phyloP scores from a whole-genome alignment of 208 protist genomes.

The Vickermania ingenoplastis region DNA sequence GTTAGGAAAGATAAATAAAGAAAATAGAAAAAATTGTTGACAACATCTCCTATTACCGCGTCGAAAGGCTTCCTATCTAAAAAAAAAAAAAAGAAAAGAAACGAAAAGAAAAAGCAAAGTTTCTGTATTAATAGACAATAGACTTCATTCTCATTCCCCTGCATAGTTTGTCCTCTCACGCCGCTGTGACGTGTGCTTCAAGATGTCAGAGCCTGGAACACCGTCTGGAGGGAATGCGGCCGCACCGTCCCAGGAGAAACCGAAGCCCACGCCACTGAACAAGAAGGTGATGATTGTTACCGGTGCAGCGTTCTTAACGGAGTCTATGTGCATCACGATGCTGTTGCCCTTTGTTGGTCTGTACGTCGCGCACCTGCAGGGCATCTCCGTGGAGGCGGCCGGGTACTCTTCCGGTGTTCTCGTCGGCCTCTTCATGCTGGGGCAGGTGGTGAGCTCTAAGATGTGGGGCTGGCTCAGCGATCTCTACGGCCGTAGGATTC shows the following conservation, averaged over 20 bases:
- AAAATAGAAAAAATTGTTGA: too few relatives aligned
- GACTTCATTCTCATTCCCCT: too few relatives aligned
- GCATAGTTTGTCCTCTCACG: too few relatives aligned
- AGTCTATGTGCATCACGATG: conserved; percentile 22
- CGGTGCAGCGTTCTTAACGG: conserved; percentile 9
- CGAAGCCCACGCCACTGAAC: conserved; percentile 67
- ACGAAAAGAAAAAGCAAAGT: not conserved
- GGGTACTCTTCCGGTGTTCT: conserved; percentile 31
- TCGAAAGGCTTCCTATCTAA: too few relatives aligned
- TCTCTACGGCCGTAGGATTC: conserved; percentile 22
- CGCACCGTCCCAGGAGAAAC: too few relatives aligned
- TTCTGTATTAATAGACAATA: too few relatives aligned
- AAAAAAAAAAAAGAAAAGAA: not conserved
- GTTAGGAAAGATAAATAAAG: too few relatives aligned
- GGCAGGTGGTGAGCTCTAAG: conserved; percentile 25
- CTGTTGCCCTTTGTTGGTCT: conserved; percentile 26
- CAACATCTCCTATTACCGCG: too few relatives aligned
- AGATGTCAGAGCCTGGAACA: too few relatives aligned
- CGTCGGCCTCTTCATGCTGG: conserved; percentile 36
- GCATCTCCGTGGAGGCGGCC: conserved; percentile 13
- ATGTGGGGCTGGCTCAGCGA: conserved; percentile 39
- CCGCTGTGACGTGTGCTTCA: too few relatives aligned
- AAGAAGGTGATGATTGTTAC: conserved; percentile 40
- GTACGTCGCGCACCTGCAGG: conserved; percentile 17
- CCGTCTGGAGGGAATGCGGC: too few relatives aligned